These are phyloP conservation scores for Rubia peregrina DNA, from an alignment of 305 asterid species.

Conservation along the genomic window DNA sequence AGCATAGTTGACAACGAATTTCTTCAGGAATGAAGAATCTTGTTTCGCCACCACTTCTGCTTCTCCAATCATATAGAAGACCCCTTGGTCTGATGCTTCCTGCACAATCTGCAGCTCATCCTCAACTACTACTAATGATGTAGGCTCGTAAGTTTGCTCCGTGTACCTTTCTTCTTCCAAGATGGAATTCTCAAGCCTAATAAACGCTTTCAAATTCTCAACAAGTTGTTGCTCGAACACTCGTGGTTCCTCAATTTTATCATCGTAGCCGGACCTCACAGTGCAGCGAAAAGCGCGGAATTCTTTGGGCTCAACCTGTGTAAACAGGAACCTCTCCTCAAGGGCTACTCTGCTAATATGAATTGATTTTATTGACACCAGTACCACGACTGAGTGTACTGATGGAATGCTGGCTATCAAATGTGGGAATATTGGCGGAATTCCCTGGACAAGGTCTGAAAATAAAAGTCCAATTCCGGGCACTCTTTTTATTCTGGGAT, in stretches of 20 bases:
- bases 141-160: background rate
- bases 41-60: constrained; percentile 57
- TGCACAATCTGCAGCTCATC: constrained; percentile 23
- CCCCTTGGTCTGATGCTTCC: constrained; percentile 43
- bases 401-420: constrained; percentile 54
- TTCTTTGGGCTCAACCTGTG: constrained; percentile 51
- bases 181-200: constrained; percentile 38
- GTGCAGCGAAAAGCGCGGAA: constrained; percentile 55
- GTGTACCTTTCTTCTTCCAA: constrained; percentile 28
- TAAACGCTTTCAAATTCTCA: constrained; percentile 45
- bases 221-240: constrained; percentile 46
- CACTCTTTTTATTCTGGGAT: constrained; percentile 27
- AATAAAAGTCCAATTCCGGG: constrained; percentile 69
- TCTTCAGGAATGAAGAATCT: constrained; percentile 56
- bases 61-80: constrained; percentile 65
- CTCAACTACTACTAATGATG: background rate
- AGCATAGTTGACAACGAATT: constrained; percentile 45
- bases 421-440: constrained; percentile 67
- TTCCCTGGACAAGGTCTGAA: constrained; percentile 73
- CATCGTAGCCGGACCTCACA: constrained; percentile 70
- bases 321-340: constrained; percentile 61
- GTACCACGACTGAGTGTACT: constrained; percentile 48
- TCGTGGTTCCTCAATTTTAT: constrained; percentile 39
- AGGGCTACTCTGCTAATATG: constrained; percentile 49
- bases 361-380: constrained; percentile 64